These are phyloP conservation scores for Rubia tinctorum DNA, from an alignment of 305 asterid genomes.

Conservation along the genomic window DNA sequence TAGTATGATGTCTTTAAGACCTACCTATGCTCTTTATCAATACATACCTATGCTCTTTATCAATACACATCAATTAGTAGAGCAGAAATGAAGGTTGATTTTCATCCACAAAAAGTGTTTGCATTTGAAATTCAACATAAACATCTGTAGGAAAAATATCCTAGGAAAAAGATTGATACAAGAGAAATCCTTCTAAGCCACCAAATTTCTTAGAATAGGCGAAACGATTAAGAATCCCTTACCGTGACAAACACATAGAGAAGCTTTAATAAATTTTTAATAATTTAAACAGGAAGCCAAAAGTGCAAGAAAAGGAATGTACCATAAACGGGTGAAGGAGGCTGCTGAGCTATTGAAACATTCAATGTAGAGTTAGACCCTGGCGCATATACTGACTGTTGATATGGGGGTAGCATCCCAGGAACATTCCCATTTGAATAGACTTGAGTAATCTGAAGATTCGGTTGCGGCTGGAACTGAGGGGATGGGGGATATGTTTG, in stretches of 20 bases:
- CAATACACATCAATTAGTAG: too few species aligned
- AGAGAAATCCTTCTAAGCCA: neutral
- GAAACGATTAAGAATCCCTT: neutral
- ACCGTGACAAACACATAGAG: neutral
- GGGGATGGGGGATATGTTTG: slow-evolving; percentile 58
- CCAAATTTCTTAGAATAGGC: neutral
- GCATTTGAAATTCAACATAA: neutral
- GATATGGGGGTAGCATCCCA: slow-evolving; percentile 45
- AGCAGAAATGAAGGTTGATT: too few species aligned
- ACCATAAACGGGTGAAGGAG: slow-evolving; percentile 77
- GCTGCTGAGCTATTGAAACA: slow-evolving; percentile 59
- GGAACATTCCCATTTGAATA: slow-evolving; percentile 59
- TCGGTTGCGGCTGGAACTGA: slow-evolving; percentile 63
- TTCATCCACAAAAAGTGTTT: too few species aligned
- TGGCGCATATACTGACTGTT: slow-evolving; percentile 51
- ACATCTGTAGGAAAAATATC: neutral
- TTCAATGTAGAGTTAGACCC: slow-evolving; percentile 65
- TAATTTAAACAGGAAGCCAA: neutral
- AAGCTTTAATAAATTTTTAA: neutral
- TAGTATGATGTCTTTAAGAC: neutral
- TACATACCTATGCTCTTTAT: neutral
- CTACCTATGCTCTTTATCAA: neutral
- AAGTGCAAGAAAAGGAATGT: slow-evolving; percentile 19
- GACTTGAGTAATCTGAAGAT: slow-evolving; percentile 40
- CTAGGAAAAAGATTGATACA: neutral